Conservation (phyloP, 495 filamentous ascomycete genomes). For the Penicillium ucsense region DNA sequence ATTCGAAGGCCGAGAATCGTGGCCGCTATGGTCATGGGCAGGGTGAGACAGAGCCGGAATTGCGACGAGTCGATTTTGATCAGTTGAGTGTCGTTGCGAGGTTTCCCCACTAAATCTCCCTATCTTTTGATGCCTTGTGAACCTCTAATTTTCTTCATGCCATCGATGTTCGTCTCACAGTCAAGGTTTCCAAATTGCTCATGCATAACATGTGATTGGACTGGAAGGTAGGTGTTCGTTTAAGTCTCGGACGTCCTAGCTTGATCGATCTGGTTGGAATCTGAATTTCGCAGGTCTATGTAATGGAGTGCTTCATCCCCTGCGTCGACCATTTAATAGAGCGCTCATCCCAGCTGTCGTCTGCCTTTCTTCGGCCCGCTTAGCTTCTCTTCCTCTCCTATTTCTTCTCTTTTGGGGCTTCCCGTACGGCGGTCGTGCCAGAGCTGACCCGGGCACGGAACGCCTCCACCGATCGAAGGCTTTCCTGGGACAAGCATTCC, state of each 20-base stretch:
- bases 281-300: background rate
- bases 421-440: constrained; percentile 2
- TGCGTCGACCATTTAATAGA: background rate
- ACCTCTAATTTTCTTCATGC: constrained; percentile 1
- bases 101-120: no score
- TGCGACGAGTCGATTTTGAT: constrained; percentile 5
- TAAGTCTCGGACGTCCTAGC: background rate
- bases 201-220: background rate
- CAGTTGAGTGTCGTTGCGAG: no score
- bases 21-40: constrained; percentile 5
- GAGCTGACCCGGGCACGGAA: constrained; percentile 2
- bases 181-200: background rate
- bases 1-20: constrained; percentile 17
- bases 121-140: no score
- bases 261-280: background rate
- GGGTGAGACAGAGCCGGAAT: constrained; percentile 18
- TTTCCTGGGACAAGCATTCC: constrained; percentile 15
- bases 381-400: background rate
- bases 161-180: background rate
- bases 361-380: background rate
- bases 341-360: background rate
- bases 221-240: no score
- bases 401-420: constrained; percentile 3
- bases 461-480: background rate
- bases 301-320: background rate